Conservation (phyloP, 1,139 yeast species). For the Kurtzmaniella quercitrusa region DNA sequence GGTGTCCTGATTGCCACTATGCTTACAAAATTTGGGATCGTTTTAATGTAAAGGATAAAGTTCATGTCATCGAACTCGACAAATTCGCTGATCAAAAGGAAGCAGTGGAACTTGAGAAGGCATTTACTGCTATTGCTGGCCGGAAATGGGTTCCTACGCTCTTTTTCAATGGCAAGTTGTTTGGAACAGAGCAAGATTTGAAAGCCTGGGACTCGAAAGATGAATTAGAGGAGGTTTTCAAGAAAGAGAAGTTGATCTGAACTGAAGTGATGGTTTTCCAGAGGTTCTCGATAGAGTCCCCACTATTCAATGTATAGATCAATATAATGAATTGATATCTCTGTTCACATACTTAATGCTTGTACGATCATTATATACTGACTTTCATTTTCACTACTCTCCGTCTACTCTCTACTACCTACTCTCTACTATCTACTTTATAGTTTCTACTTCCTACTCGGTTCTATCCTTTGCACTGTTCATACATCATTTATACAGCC, state of each 20-base stretch:
- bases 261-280: neutral
- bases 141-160: conserved; percentile 72
- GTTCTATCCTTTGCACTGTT: neutral
- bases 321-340: neutral
- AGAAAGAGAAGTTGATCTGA: conserved; percentile 31
- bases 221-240: conserved; percentile 38
- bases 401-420: neutral
- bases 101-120: conserved; percentile 53
- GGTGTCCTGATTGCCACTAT: conserved; percentile 78
- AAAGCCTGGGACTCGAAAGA: conserved; percentile 41
- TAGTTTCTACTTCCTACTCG: neutral
- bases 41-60: conserved; percentile 44
- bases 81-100: conserved; percentile 45
- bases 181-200: conserved; percentile 56
- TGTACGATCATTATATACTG: no score
- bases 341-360: no score
- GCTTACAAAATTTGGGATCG: conserved; percentile 52
- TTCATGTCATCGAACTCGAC: conserved; percentile 58
- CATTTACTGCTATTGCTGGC: conserved; percentile 57
- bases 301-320: no score
- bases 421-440: neutral
- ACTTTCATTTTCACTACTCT: no score
- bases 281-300: no score
- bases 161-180: conserved; percentile 57
- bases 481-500: conserved; percentile 50